Conservation (phyloP, 2,329 filamentous ascomycete species). For the Ascochyta rabiei region DNA sequence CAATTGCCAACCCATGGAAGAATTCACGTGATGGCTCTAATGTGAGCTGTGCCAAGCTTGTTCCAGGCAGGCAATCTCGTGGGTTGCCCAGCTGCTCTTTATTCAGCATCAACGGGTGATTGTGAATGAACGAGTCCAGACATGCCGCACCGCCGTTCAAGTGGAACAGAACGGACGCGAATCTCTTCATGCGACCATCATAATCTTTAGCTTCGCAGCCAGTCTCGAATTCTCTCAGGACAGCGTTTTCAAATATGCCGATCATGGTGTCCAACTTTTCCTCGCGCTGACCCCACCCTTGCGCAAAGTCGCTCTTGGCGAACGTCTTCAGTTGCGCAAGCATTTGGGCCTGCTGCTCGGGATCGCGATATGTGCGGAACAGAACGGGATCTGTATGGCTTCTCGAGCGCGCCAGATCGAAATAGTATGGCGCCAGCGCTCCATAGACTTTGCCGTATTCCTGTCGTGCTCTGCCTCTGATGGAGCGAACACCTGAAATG, state of each 20-base stretch:
- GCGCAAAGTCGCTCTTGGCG: slow-evolving; percentile 77
- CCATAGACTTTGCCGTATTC: slow-evolving; percentile 92
- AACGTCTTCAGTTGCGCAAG: slow-evolving; percentile 81
- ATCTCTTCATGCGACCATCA: slow-evolving; percentile 85
- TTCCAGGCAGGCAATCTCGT: slow-evolving; percentile 79
- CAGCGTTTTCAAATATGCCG: slow-evolving; percentile 86
- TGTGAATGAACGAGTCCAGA: slow-evolving; percentile 85
- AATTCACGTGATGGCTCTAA: slow-evolving; percentile 82
- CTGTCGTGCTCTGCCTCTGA: slow-evolving; percentile 82
- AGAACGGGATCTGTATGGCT: slow-evolving; percentile 80
- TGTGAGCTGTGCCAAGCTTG: slow-evolving; percentile 67
- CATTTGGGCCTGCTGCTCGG: slow-evolving; percentile 89
- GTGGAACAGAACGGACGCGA: slow-evolving; percentile 81
- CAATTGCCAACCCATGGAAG: slow-evolving; percentile 74
- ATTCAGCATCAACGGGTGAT: slow-evolving; percentile 82
- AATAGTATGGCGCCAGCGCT: slow-evolving; percentile 87
- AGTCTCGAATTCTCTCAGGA: slow-evolving; percentile 88
- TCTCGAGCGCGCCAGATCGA: slow-evolving; percentile 74
- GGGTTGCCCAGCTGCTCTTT: slow-evolving; percentile 74
- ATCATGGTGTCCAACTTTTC: slow-evolving; percentile 76
- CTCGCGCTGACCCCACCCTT: slow-evolving; percentile 73
- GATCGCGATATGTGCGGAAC: slow-evolving; percentile 85
- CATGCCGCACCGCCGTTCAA: slow-evolving; percentile 81
- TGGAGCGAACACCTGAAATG: slow-evolving; percentile 73
- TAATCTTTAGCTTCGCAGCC: slow-evolving; percentile 89